Percentiles rank a stretch among this genome's conserved stretches.
phyloP scores from a whole-genome alignment of 139 green algal genomes.

The Chlamydomonas eustigma region DNA sequence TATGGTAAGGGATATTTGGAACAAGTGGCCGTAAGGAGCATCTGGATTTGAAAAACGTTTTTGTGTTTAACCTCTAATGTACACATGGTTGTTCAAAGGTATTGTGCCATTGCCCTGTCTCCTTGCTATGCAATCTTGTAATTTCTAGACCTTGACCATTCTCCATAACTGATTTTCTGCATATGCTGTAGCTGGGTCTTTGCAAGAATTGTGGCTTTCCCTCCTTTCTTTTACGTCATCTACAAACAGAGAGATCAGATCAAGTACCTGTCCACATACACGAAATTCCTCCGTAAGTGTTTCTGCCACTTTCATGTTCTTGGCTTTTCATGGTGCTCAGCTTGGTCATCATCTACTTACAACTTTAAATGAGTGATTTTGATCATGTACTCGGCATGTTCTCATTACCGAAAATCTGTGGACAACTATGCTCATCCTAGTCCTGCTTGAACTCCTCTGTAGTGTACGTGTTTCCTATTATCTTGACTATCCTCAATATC shows the following conservation, averaged over 20 bases:
- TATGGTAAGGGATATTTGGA: not conserved
- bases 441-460: not conserved
- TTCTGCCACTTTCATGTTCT: not conserved
- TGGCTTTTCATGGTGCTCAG: no score
- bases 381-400: no score
- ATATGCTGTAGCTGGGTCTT: constrained; percentile 25
- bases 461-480: constrained; percentile 28
- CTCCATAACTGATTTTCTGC: not conserved
- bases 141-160: no score
- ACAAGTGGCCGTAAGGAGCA: not conserved
- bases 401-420: no score
- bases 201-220: constrained; percentile 28
- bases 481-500: constrained; percentile 25
- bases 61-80: no score
- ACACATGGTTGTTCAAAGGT: no score
- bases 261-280: constrained; percentile 8
- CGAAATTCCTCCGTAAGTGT: not conserved
- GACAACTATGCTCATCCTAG: no score
- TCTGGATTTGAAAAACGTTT: no score
- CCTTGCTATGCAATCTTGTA: no score
- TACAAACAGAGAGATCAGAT: constrained; percentile 21
- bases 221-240: constrained; percentile 32
- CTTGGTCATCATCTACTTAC: no score
- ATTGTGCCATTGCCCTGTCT: no score
- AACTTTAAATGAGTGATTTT: no score